Conservation (phyloP, 495 filamentous ascomycete genomes). For the Tuber magnatum region DNA sequence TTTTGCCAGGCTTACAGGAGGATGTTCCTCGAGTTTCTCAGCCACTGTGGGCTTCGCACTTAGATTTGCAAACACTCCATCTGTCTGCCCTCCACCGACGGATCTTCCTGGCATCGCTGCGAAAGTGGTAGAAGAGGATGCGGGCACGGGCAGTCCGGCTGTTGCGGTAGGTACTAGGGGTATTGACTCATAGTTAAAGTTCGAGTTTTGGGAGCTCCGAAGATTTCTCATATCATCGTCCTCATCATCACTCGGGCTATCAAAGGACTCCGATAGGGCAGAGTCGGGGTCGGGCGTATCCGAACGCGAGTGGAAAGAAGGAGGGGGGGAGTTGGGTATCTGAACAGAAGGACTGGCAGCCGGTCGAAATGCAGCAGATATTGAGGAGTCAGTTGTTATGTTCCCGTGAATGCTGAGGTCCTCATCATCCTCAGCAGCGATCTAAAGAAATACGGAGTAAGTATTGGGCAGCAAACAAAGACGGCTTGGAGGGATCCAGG, state of each 20-base stretch:
- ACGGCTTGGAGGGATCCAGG: conserved; percentile 8
- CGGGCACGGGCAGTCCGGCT: conserved; percentile 46
- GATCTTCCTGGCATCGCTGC: conserved; percentile 46
- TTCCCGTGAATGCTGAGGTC: conserved; percentile 39
- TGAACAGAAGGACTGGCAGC: conserved; percentile 42
- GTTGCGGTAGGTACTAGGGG: conserved; percentile 36
- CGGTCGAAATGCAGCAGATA: conserved; percentile 42
- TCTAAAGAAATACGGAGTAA: conserved; percentile 4
- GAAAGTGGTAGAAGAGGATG: conserved; percentile 41
- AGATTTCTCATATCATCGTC: conserved; percentile 61
- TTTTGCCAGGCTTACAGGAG: conserved; percentile 63
- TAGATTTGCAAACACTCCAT: conserved; percentile 95
- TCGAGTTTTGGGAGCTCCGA: conserved; percentile 42
- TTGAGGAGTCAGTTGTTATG: conserved; percentile 37
- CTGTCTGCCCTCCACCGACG: conserved; percentile 64
- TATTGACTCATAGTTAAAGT: conserved; percentile 43
- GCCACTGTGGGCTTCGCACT: conserved; percentile 82
- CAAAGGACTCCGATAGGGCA: conserved; percentile 85
- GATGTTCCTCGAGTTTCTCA: conserved; percentile 80
- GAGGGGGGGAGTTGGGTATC: conserved; percentile 78
- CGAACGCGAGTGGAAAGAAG: conserved; percentile 81
- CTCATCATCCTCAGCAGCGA: conserved; percentile 34
- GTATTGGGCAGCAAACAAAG: neutral
- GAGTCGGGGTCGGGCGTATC: conserved; percentile 69
- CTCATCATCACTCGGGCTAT: conserved; percentile 64